Conservation (phyloP, 148 eudicot genomes). For the Chenopodium formosanum region DNA sequence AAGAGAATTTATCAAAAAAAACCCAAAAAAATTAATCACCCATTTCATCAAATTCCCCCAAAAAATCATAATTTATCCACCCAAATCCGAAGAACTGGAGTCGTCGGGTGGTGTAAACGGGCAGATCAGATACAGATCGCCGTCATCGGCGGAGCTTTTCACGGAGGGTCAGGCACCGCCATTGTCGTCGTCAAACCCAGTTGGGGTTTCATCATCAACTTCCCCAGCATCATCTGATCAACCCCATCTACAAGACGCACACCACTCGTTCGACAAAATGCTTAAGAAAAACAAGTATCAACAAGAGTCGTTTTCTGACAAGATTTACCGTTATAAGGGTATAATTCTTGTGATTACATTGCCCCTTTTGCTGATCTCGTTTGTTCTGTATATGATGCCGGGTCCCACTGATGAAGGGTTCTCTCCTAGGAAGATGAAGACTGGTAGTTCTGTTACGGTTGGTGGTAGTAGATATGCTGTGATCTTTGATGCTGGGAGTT, state of each 20-base stretch:
- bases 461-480: slow-evolving; percentile 55
- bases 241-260: slow-evolving; percentile 15
- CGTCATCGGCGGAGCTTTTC: slow-evolving; percentile 80
- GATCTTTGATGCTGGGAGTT: slow-evolving; percentile 93
- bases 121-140: slow-evolving; percentile 88
- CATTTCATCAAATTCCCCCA: background rate
- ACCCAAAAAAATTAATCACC: background rate
- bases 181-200: slow-evolving; percentile 14
- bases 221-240: background rate
- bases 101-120: slow-evolving; percentile 52
- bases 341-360: slow-evolving; percentile 55
- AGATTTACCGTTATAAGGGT: slow-evolving; percentile 52
- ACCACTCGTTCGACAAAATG: slow-evolving; percentile 50
- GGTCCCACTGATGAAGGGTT: slow-evolving; percentile 25
- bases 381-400: slow-evolving; percentile 68
- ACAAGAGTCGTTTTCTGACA: slow-evolving; percentile 51
- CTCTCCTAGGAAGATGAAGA: slow-evolving; percentile 43
- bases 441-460: background rate
- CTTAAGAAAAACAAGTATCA: slow-evolving; percentile 46
- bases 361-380: slow-evolving; percentile 52
- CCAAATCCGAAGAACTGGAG: slow-evolving; percentile 63
- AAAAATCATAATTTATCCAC: background rate
- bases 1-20: slow-evolving; percentile 12
- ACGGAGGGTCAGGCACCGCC: slow-evolving; percentile 35
- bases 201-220: slow-evolving; percentile 17